Evolutionary conservation across 176 grass and related monocot species (phyloP), one percentile per base, ranked within the genome.

Genomic region (Eremochloa ophiuroides): DNA sequence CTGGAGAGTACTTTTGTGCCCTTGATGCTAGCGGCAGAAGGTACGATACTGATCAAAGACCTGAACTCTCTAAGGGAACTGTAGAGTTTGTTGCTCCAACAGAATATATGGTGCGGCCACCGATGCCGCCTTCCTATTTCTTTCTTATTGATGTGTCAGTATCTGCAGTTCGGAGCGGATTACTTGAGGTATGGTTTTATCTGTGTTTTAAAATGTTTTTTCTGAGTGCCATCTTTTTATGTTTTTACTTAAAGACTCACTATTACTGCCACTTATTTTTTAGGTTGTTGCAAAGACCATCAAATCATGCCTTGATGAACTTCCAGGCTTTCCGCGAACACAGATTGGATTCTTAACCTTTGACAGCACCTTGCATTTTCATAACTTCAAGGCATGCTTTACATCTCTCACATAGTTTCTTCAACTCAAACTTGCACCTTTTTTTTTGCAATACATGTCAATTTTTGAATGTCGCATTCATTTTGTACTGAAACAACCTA

Each of bases 51-150:
- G 91, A 91, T 89, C 88, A 99, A 88, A 87, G 97, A 74, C 97
- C 93, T 82, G 97, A 99, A 74, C 91, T 99, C 71, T 88, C 44
- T 41, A 93, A 99, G 50, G 97, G 97, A 87, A 99, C 90, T 76
- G 89, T 99, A 42, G 97, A 99, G 74, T 99, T 96, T 92, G 89
- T 96, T 81, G 97, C 97, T 83, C 85, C 97, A 40, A 94, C 97
- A 60, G 97, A 99, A 83, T 96, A 99, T 85, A 99, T 99, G 97
- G 88, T 99, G 80, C 91, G 97, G 85, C 93, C 97, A 55, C 97
- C 97, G 46, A 99, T 99, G 97, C 93, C 93, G 2, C 97, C 97
- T 20, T 89, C 85, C 37, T 99, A 93, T 85, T 99, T 99, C 87
- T 99, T 99, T 76, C 86, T 99, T 73, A 93, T 99, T 40, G 91